Percentiles rank a stretch among this genome's conserved stretches.
Evolutionary conservation across 2,329 filamentous ascomycete species (phyloP).

Genomic region (Colletotrichum sp.): DNA sequence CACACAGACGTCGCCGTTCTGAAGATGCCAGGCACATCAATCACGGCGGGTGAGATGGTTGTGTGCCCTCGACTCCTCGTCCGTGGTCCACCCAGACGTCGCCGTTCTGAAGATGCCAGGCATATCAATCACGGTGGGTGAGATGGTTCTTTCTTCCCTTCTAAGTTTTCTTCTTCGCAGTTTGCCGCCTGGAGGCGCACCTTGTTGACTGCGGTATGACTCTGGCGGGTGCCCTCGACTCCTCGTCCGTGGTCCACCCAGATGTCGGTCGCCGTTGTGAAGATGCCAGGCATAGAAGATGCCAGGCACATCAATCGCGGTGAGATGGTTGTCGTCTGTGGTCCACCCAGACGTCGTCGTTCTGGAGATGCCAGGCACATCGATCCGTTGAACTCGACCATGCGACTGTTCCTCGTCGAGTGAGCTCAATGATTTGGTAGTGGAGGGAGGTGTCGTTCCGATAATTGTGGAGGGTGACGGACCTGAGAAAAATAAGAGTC

Average conservation of each 20-base stretch:
- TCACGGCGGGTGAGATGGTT: constrained; percentile 51
- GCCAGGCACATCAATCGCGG: constrained; percentile 43
- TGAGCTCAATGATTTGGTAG: too few relatives aligned
- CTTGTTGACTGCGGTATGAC: too few relatives aligned
- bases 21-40: constrained; percentile 41
- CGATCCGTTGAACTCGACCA: constrained; percentile 34
- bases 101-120: constrained; percentile 23
- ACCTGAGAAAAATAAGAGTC: too few relatives aligned
- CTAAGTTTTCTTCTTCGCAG: too few relatives aligned
- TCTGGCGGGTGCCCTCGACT: too few relatives aligned
- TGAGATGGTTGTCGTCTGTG: constrained; percentile 48
- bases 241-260: constrained; percentile 47
- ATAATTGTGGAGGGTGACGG: too few relatives aligned
- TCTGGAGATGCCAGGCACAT: constrained; percentile 41
- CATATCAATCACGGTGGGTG: constrained; percentile 44
- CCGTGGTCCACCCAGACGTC: constrained; percentile 44
- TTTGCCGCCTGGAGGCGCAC: too few relatives aligned
- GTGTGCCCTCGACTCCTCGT: constrained; percentile 37
- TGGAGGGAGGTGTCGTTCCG: too few relatives aligned
- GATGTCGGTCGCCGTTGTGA: constrained; percentile 34
- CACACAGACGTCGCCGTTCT: constrained; percentile 35
- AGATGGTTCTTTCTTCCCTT: too few relatives aligned
- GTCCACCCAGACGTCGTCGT: constrained; percentile 39
- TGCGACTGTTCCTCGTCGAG: too few relatives aligned
- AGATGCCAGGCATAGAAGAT: constrained; percentile 52